Evolutionary conservation across 2,329 filamentous ascomycete species (phyloP).

Genomic region (Cladosporium sp.): DNA sequence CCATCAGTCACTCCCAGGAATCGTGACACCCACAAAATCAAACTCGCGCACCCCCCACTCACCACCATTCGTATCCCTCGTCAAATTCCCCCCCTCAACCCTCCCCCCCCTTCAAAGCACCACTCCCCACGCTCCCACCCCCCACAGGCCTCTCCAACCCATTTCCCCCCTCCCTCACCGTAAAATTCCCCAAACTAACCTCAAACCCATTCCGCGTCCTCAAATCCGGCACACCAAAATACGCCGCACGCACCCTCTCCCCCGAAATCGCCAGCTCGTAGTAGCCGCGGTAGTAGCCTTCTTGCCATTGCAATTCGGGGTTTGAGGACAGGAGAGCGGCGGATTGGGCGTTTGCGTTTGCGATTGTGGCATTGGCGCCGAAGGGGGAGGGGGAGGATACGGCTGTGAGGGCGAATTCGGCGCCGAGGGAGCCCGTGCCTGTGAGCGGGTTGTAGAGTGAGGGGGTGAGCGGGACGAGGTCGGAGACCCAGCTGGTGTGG

Average conservation of each 20-base stretch:
- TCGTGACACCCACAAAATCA: slow-evolving; percentile 7
- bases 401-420: slow-evolving; percentile 57
- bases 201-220: slow-evolving; percentile 57
- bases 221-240: slow-evolving; percentile 58
- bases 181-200: slow-evolving; percentile 63
- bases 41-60: slow-evolving; percentile 17
- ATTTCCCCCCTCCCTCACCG: slow-evolving; percentile 56
- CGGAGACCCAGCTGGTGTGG: slow-evolving; percentile 45
- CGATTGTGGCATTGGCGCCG: slow-evolving; percentile 52
- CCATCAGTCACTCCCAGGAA: not conserved
- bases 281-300: slow-evolving; percentile 66
- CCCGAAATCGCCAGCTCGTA: slow-evolving; percentile 57
- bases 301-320: slow-evolving; percentile 64
- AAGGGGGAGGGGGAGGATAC: slow-evolving; percentile 53
- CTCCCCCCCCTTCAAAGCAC: slow-evolving; percentile 46
- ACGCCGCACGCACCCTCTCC: slow-evolving; percentile 54
- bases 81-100: slow-evolving; percentile 20
- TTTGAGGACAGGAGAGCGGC: slow-evolving; percentile 45
- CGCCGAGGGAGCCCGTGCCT: slow-evolving; percentile 37
- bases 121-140: slow-evolving; percentile 48
- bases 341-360: slow-evolving; percentile 44
- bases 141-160: slow-evolving; percentile 46
- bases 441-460: slow-evolving; percentile 36
- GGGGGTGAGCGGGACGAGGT: slow-evolving; percentile 39
- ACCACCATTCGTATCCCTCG: slow-evolving; percentile 22